Evolutionary conservation across 1,139 yeast species (phyloP).

Genomic region (Hansenula anomala): DNA sequence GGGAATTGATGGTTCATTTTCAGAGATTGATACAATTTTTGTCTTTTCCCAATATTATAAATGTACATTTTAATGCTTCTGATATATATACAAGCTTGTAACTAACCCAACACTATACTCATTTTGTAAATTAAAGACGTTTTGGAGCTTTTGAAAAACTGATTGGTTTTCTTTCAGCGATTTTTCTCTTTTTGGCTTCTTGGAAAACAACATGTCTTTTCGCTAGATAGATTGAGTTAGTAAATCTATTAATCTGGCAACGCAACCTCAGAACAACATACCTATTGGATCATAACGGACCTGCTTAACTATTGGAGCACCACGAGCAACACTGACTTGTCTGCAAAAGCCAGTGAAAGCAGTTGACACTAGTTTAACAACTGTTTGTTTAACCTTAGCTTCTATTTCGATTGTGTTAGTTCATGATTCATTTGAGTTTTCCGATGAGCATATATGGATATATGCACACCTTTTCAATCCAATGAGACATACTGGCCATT

Average conservation of each 20-base stretch:
- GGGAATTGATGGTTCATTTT: too few relatives aligned
- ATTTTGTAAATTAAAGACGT: too few relatives aligned
- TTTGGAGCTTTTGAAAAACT: constrained; percentile 47
- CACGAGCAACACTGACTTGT: constrained; percentile 77
- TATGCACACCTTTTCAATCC: too few relatives aligned
- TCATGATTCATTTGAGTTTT: too few relatives aligned
- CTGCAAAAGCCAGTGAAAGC: constrained; percentile 87
- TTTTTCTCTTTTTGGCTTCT: constrained; percentile 82
- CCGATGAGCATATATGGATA: too few relatives aligned
- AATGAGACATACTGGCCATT: constrained; percentile 1
- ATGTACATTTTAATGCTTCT: background rate
- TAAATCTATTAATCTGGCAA: background rate
- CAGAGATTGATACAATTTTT: too few relatives aligned
- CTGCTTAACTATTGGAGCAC: constrained; percentile 72
- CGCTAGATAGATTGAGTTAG: constrained; percentile 26
- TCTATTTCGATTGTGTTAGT: background rate
- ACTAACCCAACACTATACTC: background rate
- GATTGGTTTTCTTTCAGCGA: constrained; percentile 58
- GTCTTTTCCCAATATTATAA: background rate
- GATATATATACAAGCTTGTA: constrained; percentile 19
- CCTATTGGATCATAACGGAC: constrained; percentile 83
- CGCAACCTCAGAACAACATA: constrained; percentile 17
- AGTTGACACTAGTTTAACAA: constrained; percentile 67
- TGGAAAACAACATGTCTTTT: constrained; percentile 82
- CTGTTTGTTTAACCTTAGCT: constrained; percentile 11